A percentile compares a stretch with the other conserved stretches of the same genome.
phyloP scores from a whole-genome alignment of 257 asterid genomes.

The Solanum chilense region DNA sequence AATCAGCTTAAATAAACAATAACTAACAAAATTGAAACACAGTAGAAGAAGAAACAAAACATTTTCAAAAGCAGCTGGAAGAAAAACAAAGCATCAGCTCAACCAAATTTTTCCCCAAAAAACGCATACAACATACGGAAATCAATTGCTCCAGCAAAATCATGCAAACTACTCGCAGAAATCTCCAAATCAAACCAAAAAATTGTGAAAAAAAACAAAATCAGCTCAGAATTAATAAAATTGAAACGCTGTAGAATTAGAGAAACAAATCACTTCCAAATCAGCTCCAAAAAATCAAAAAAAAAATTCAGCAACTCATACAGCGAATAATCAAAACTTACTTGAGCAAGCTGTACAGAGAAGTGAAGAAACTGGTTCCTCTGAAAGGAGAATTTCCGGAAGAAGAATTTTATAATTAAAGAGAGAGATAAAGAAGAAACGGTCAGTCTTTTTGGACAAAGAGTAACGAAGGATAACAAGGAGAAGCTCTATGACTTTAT shows the following conservation, averaged over 20 bases:
- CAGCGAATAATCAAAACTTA: conserved; percentile 2
- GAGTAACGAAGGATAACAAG: conserved; percentile 36
- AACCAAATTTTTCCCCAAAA: neutral
- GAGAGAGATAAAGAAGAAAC: conserved; percentile 3
- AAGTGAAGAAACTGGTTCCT: neutral
- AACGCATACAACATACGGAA: neutral
- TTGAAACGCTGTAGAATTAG: neutral
- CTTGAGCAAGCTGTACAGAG: conserved; percentile 60
- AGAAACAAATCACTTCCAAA: neutral
- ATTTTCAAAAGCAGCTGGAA: neutral
- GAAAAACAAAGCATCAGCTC: neutral
- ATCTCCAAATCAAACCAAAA: neutral
- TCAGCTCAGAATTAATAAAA: neutral
- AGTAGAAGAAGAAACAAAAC: neutral
- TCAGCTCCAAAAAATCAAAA: neutral
- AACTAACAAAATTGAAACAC: neutral
- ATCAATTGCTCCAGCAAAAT: neutral
- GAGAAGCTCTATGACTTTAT: neutral
- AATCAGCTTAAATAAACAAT: neutral
- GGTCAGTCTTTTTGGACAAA: conserved; percentile 27
- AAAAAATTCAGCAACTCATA: neutral
- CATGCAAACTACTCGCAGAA: neutral
- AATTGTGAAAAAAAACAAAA: neutral
- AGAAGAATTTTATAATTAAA: neutral
- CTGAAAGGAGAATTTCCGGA: neutral